Base-by-base conservation (phyloP, 2,329 filamentous ascomycete species). In the Cladosporium phlei region DNA sequence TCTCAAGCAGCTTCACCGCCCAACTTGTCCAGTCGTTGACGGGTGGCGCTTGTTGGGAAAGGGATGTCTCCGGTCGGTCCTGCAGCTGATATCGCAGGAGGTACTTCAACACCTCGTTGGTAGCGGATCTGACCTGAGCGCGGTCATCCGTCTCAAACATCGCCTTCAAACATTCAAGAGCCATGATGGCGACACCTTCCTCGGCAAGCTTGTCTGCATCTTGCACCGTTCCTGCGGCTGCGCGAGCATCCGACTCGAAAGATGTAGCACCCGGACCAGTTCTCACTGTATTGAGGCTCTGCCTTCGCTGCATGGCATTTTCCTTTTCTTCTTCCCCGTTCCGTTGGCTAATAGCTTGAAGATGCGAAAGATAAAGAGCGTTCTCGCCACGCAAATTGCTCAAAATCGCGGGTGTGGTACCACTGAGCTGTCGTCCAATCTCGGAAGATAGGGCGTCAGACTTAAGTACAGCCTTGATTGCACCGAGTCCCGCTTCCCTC, bases 181-280 rank as follows among this genome's bases (percentile, higher is more conserved):
- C 91, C 52, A 94, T 72, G 6, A 94, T 74, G 21, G 86, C 86
- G 12, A 89, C 88, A 60, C 94, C 86, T 69, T 95, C 84, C 66
- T 97, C 90, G 2, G 88, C 90, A 50, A 93, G 72, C 64, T 85
- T 88, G 67, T 97, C 93, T 20, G 88, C 88, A 61, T 96, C 91
- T 19, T 84, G 84, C 1, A 87, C 86, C 0, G 88, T 88, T 46
- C 85, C 87, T 1, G 85, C 80, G n/a, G 88, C 78, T 19, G 86
- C 85, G 9, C 75, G 66, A 9, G 77, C 71, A 40, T 80, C 76
- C 33, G 86, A 77, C 14, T 47, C 44, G 16, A 47, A 39, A 20
- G 44, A 47, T 20, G 35, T 35, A 20, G 44, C 34, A 76, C 75
- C 1, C 17, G 35, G 28, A 11, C 33, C 44, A 8, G 86, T 90